phyloP scores from a whole-genome alignment of 139 green algal species.

The Parachlorella kessleri region DNA sequence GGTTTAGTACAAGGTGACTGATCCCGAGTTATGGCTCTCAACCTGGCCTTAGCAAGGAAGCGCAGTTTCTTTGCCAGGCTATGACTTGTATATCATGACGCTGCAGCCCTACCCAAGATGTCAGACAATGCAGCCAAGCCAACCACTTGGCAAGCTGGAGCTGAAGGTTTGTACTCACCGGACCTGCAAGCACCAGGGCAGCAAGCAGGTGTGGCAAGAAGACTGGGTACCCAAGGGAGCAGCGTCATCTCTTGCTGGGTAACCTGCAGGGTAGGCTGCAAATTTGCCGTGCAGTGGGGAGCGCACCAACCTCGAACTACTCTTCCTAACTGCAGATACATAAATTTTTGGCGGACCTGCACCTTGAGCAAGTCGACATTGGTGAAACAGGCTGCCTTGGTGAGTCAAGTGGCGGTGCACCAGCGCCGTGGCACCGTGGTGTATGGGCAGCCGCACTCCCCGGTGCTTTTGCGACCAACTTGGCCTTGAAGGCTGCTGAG shows the following conservation, averaged over 20 bases:
- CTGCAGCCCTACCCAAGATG: no score
- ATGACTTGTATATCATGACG: neutral
- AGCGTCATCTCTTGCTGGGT: no score
- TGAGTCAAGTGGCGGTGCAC: neutral
- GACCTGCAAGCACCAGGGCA: neutral
- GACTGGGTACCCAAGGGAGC: neutral
- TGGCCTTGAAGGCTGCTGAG: no score
- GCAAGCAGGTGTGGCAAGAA: neutral
- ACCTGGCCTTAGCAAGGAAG: neutral
- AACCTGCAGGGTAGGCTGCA: no score
- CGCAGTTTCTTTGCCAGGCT: neutral
- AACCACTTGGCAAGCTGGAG: neutral
- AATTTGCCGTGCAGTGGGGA: no score
- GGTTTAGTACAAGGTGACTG: neutral
- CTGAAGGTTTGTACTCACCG: neutral
- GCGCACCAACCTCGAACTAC: neutral
- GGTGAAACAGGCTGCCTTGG: slow-evolving; percentile 17
- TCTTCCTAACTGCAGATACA: slow-evolving; percentile 23
- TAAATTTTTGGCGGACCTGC: slow-evolving; percentile 52
- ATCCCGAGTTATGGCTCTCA: neutral
- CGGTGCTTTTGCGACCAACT: no score
- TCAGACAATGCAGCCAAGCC: neutral
- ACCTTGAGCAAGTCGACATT: slow-evolving; percentile 16
- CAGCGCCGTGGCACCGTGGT: neutral
- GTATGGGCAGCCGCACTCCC: no score